Percentiles rank a stretch among this genome's conserved stretches.
Conservation (phyloP, 116 monocot genomes). For the Thalassia testudinum region DNA sequence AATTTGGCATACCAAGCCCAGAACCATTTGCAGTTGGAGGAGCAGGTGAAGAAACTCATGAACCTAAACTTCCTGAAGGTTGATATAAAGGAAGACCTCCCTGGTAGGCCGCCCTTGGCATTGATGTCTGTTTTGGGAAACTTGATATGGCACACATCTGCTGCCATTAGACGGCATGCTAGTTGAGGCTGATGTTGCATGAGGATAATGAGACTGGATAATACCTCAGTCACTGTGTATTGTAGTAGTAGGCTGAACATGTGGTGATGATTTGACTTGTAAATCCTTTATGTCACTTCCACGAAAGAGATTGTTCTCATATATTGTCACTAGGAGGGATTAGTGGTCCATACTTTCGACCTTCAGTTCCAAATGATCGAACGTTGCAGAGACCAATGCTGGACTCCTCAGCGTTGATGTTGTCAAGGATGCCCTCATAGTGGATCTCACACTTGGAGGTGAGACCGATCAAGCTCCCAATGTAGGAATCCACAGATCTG, state of each 20-base stretch:
- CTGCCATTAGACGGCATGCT: constrained; percentile 24
- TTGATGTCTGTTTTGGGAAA: constrained; percentile 34
- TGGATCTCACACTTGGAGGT: too few relatives aligned
- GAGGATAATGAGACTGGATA: constrained; percentile 85
- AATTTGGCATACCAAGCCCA: constrained; percentile 52
- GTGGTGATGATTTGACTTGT: constrained; percentile 75
- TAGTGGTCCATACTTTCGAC: too few relatives aligned
- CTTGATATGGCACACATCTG: constrained; percentile 25
- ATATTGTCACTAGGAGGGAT: too few relatives aligned
- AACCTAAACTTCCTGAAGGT: constrained; percentile 45
- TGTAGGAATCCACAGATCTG: too few relatives aligned
- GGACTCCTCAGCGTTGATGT: too few relatives aligned
- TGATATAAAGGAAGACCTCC: constrained; percentile 71
- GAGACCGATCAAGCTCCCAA: too few relatives aligned
- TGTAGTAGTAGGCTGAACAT: constrained; percentile 12
- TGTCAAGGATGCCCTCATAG: too few relatives aligned
- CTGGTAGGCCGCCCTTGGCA: constrained; percentile 50
- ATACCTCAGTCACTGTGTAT: constrained; percentile 70
- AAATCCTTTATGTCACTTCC: too few relatives aligned
- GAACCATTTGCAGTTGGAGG: constrained; percentile 39
- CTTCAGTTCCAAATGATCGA: too few relatives aligned
- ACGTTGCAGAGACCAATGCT: too few relatives aligned
- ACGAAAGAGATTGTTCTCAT: too few relatives aligned
- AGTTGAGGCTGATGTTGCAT: constrained; percentile 23
- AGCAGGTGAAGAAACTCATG: constrained; percentile 51